Percentiles rank a stretch among this genome's conserved stretches.
phyloP scores from a whole-genome alignment of 306 rosid species.

The Neltuma alba region DNA sequence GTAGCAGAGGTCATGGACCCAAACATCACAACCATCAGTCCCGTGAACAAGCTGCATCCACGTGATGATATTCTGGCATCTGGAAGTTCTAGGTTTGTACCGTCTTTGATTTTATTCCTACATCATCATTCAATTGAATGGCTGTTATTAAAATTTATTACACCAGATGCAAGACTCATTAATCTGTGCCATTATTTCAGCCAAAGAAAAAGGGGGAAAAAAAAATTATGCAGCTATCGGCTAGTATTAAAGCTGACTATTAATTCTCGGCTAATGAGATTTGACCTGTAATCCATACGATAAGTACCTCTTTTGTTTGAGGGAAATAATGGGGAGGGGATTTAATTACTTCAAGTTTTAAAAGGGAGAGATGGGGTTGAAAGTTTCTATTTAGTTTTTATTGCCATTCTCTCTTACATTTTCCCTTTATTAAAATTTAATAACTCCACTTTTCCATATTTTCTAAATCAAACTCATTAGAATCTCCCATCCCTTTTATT shows the following conservation, averaged over 20 bases:
- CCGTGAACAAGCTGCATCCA: constrained; percentile 94
- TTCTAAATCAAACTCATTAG: not conserved
- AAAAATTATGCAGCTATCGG: not conserved
- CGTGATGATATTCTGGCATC: constrained; percentile 82
- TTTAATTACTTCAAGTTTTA: no score
- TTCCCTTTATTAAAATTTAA: not conserved
- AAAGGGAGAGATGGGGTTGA: not conserved
- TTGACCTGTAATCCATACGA: not conserved
- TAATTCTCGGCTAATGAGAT: not conserved
- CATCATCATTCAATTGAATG: not conserved
- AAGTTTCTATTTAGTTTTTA: not conserved
- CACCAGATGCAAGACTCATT: constrained; percentile 6
- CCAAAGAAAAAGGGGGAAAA: not conserved
- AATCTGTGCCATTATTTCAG: not conserved
- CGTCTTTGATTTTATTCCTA: not conserved
- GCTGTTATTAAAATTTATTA: not conserved
- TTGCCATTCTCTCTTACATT: not conserved
- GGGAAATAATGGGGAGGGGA: no score
- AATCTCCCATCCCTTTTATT: not conserved
- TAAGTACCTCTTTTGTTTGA: not conserved
- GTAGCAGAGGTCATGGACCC: constrained; percentile 96
- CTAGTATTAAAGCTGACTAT: not conserved
- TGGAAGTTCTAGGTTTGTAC: constrained; percentile 85
- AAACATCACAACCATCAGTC: constrained; percentile 85
- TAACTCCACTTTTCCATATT: not conserved